These are phyloP conservation scores for Magnusiomyces suaveolens DNA, from an alignment of 1,139 yeast genomes.

Conservation along the genomic window DNA sequence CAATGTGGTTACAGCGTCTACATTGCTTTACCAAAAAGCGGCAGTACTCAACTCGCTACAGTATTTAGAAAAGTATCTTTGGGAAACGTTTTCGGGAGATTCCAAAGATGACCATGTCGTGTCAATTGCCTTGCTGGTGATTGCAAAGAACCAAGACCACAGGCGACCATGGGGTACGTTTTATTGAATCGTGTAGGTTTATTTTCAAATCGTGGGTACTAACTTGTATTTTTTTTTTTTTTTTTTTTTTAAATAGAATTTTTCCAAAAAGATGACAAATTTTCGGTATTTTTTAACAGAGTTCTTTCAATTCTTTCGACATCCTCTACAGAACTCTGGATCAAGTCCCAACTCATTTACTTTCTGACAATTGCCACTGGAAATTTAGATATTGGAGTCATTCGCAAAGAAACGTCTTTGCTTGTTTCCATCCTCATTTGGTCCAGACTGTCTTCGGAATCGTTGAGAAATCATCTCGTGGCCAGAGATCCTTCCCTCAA, in stretches of 20 bases:
- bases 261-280: slow-evolving; percentile 20
- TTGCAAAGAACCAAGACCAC: slow-evolving; percentile 16
- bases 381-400: slow-evolving; percentile 19
- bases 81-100: slow-evolving; percentile 38
- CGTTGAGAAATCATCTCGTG: slow-evolving; percentile 19
- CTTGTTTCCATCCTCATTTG: slow-evolving; percentile 36
- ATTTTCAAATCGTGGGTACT: background rate
- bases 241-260: slow-evolving; percentile 3
- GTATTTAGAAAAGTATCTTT: slow-evolving; percentile 28
- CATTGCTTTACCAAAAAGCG: background rate
- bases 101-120: slow-evolving; percentile 36
- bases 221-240: background rate
- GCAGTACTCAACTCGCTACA: slow-evolving; percentile 17
- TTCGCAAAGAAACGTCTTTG: slow-evolving; percentile 30
- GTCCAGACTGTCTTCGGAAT: slow-evolving; percentile 25
- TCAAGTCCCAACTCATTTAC: slow-evolving; percentile 16
- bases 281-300: slow-evolving; percentile 25
- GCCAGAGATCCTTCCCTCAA: slow-evolving; percentile 18
- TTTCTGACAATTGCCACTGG: slow-evolving; percentile 26
- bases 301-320: slow-evolving; percentile 20
- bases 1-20: background rate
- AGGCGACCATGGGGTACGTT: slow-evolving; percentile 16
- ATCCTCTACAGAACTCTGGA: slow-evolving; percentile 11
- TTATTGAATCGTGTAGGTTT: slow-evolving; percentile 2
- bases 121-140: slow-evolving; percentile 26